Percentiles rank a stretch among this genome's conserved stretches.
phyloP scores from a whole-genome alignment of 2,329 filamentous ascomycete genomes.

The Coniochaeta pulveracea region DNA sequence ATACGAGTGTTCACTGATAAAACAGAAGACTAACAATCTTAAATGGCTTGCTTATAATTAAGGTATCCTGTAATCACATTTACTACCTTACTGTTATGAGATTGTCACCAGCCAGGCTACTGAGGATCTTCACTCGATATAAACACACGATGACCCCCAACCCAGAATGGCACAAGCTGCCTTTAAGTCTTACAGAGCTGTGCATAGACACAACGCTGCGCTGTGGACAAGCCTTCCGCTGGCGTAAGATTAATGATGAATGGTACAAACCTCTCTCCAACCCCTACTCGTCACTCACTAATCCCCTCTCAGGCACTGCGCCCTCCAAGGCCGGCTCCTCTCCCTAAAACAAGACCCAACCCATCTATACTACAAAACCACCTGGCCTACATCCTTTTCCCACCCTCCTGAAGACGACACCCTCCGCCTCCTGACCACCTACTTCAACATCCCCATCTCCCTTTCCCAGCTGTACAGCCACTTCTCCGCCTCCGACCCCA shows the following conservation, averaged over 20 bases:
- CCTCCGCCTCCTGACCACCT: conserved; percentile 63
- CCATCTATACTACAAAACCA: conserved; percentile 69
- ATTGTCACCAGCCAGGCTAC: no score
- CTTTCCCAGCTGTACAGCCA: conserved; percentile 67
- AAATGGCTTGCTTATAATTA: no score
- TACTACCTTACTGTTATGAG: no score
- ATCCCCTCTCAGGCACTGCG: conserved; percentile 53
- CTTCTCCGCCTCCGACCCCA: conserved; percentile 77
- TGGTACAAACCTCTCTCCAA: conserved; percentile 44
- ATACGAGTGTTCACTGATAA: no score
- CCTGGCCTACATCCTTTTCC: conserved; percentile 38
- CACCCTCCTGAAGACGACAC: conserved; percentile 51
- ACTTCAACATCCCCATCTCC: conserved; percentile 78
- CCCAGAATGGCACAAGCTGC: conserved; percentile 80
- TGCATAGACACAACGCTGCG: conserved; percentile 90
- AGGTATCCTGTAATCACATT: no score
- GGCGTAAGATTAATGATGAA: conserved; percentile 75
- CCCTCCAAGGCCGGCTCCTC: conserved; percentile 74
- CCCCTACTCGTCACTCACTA: conserved; percentile 5
- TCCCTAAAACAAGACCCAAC: conserved; percentile 73
- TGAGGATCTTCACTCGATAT: neutral
- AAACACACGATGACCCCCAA: no score
- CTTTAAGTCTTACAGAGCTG: conserved; percentile 70
- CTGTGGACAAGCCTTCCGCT: conserved; percentile 94
- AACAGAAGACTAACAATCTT: no score